phyloP scores from a whole-genome alignment of 495 filamentous ascomycete genomes.

The Penicillium lagena region DNA sequence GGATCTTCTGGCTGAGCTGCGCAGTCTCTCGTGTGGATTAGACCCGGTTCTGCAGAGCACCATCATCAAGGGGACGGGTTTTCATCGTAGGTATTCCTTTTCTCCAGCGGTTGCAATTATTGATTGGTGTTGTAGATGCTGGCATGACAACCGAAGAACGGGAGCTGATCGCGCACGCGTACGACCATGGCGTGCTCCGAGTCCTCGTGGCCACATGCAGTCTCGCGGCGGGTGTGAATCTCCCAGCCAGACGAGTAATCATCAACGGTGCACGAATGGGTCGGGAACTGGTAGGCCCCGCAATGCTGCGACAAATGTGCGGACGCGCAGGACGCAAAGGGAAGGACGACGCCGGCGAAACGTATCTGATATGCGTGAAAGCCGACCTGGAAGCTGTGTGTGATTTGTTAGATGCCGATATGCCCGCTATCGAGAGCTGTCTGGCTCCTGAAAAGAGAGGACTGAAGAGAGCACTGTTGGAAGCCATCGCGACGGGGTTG shows the following conservation, averaged over 20 bases:
- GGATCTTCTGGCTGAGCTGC: constrained; percentile 63
- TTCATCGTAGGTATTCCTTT: constrained; percentile 53
- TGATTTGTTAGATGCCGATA: constrained; percentile 64
- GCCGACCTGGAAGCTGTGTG: constrained; percentile 64
- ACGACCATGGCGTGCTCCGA: constrained; percentile 62
- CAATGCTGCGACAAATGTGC: constrained; percentile 81
- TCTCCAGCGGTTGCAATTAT: background rate
- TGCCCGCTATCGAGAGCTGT: constrained; percentile 66
- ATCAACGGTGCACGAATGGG: constrained; percentile 76
- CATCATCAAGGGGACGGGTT: constrained; percentile 61
- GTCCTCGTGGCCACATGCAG: constrained; percentile 78
- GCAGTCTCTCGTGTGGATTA: constrained; percentile 59
- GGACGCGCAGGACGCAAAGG: constrained; percentile 79
- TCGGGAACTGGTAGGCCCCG: constrained; percentile 65
- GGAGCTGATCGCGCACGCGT: constrained; percentile 66
- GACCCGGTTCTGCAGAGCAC: constrained; percentile 63
- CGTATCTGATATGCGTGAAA: constrained; percentile 68
- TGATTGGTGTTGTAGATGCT: constrained; percentile 40
- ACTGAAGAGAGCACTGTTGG: constrained; percentile 66
- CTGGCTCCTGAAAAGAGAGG: constrained; percentile 62
- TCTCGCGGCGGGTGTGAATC: constrained; percentile 79
- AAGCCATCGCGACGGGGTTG: constrained; percentile 65
- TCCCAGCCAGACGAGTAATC: constrained; percentile 70
- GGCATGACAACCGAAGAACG: constrained; percentile 77
- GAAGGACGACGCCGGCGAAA: constrained; percentile 75